Evolutionary conservation across 805 yeast genomes (phyloP).

Genomic region (Candida chilensis): DNA sequence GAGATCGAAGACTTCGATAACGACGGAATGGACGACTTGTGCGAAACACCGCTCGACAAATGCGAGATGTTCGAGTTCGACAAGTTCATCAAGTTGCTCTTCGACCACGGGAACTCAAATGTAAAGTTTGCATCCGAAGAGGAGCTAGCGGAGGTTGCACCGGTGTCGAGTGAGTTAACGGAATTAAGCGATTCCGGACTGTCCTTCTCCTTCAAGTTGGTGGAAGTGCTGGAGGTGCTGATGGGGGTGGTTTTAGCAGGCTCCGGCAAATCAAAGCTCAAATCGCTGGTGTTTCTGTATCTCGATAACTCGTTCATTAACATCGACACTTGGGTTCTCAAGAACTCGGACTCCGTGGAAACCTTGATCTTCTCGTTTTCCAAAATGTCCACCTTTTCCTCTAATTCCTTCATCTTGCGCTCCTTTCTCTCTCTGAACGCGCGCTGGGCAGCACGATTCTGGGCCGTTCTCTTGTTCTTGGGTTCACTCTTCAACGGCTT

Average conservation of each 20-base stretch:
- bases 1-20: too few relatives aligned
- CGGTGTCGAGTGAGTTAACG: too few relatives aligned
- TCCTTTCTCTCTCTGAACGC: conserved; percentile 96
- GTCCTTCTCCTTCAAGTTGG: too few relatives aligned
- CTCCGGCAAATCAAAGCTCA: conserved; percentile 14
- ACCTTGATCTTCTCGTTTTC: conserved; percentile 68
- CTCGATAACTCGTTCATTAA: conserved; percentile 63
- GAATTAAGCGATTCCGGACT: too few relatives aligned
- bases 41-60: too few relatives aligned
- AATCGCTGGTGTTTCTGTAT: conserved; percentile 34
- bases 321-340: conserved; percentile 68
- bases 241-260: conserved; percentile 1
- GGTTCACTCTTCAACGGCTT: conserved; percentile 76
- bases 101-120: conserved; percentile 47
- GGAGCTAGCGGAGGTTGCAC: conserved; percentile 3
- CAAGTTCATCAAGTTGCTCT: conserved; percentile 8
- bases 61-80: background rate
- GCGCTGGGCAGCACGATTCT: conserved; percentile 96
- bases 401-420: conserved; percentile 74
- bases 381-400: conserved; percentile 61
- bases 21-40: too few relatives aligned
- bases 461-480: conserved; percentile 87
- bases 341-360: conserved; percentile 60
- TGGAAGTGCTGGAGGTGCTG: conserved; percentile 2
- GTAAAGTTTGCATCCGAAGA: conserved; percentile 17